phyloP scores from a whole-genome alignment of 2,329 filamentous ascomycete genomes.

The Fusarium newnesense region DNA sequence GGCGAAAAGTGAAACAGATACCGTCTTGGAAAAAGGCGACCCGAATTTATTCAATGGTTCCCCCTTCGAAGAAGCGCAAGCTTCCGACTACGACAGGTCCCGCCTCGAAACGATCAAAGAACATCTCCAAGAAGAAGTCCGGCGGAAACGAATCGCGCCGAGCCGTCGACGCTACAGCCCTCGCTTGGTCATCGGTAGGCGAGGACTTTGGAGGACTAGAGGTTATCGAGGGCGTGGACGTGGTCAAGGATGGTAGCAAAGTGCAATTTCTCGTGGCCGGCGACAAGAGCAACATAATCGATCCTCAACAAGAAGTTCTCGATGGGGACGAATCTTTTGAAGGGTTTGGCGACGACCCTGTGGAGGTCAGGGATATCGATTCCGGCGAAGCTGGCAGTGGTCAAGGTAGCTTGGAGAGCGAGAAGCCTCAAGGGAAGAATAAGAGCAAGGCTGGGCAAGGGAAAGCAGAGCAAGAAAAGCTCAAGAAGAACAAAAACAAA shows the following conservation, averaged over 20 bases:
- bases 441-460: constrained; percentile 48
- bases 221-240: constrained; percentile 89
- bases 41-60: constrained; percentile 43
- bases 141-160: constrained; percentile 36
- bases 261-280: constrained; percentile 64
- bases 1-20: not conserved
- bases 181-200: constrained; percentile 79
- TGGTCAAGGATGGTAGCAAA: constrained; percentile 73
- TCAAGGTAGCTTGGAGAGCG: constrained; percentile 47
- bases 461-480: constrained; percentile 40
- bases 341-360: constrained; percentile 67
- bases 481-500: constrained; percentile 37
- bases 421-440: constrained; percentile 43
- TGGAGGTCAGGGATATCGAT: constrained; percentile 48
- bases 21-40: constrained; percentile 18
- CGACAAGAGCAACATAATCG: constrained; percentile 53
- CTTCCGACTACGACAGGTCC: constrained; percentile 47
- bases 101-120: constrained; percentile 52
- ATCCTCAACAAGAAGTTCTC: constrained; percentile 30
- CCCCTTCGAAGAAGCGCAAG: constrained; percentile 53
- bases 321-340: constrained; percentile 68
- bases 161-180: constrained; percentile 57
- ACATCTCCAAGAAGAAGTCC: constrained; percentile 45
- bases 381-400: constrained; percentile 46
- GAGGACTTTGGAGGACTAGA: constrained; percentile 94